phyloP scores from a whole-genome alignment of 495 filamentous ascomycete genomes.

The Xylaria sp. region DNA sequence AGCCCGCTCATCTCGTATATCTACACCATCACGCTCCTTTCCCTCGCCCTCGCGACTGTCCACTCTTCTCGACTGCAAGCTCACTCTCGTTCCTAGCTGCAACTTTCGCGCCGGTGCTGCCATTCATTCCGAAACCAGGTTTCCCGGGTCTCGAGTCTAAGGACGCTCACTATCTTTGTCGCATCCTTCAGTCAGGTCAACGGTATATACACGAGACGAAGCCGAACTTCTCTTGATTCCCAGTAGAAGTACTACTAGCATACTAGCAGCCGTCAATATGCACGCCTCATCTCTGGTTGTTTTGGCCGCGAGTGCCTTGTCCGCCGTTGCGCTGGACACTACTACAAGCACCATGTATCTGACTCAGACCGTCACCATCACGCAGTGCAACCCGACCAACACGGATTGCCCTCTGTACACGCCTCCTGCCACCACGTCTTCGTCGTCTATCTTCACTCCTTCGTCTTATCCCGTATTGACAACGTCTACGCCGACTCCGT shows the following conservation, averaged over 20 bases:
- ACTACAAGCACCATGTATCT: conserved; percentile 52
- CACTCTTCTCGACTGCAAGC: conserved; percentile 36
- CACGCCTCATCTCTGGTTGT: conserved; percentile 37
- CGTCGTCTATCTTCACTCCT: conserved; percentile 37
- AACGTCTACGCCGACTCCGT: conserved; percentile 28
- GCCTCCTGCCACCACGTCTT: conserved; percentile 34
- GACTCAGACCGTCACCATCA: conserved; percentile 56
- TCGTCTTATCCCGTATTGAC: conserved; percentile 31
- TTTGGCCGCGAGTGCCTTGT: conserved; percentile 37
- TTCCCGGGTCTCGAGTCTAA: neutral
- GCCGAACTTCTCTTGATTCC: conserved; percentile 1
- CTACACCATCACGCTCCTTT: conserved; percentile 24
- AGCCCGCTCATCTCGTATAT: neutral
- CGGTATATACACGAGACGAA: neutral
- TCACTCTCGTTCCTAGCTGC: conserved; percentile 36
- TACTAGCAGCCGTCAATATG: conserved; percentile 35
- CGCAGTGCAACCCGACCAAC: conserved; percentile 53
- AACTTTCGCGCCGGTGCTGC: conserved; percentile 27
- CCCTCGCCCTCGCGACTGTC: conserved; percentile 25
- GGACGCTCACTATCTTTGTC: neutral
- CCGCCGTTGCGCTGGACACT: conserved; percentile 39
- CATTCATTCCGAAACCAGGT: conserved; percentile 25
- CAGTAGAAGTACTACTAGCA: conserved; percentile 1
- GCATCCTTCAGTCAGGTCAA: neutral
- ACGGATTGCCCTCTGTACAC: conserved; percentile 53